Base-by-base conservation (phyloP, 176 grass and related monocot genomes). In the Ananas comosus region DNA sequence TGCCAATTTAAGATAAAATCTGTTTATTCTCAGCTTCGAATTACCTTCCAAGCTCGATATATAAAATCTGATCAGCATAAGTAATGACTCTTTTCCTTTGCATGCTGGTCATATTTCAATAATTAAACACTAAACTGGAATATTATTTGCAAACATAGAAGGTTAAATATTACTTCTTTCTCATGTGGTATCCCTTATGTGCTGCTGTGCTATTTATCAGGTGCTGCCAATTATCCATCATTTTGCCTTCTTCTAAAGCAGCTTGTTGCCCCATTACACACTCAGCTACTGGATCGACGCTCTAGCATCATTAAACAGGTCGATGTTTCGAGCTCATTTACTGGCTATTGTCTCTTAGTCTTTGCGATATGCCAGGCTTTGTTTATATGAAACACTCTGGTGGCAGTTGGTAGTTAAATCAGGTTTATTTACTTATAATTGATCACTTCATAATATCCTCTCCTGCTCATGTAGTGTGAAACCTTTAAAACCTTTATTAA, bases 301-400 rank as follows among this genome's bases (percentile, higher is more conserved):
- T 92, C 88, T 6, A 89, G 81, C 56, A 79, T 96, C 69, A 83
- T 96, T 33, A 96, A 96, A 79, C 88, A 96, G 92, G 92, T 88
- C 68, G 29, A 12, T 72, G 61, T 66, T 16, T 42, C 33, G 4
- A 42, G 33, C 33, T 42, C 5, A 42, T 42, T 42, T 42, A 42
- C 33, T 42, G 33, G 33, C 33, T 42, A 42, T 42, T 42, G 33
- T 42, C 33, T 42, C 33, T 42, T 42, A 42, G 33, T 42, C 33
- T 42, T 5, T 5, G 33, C 0, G 33, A 42, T 42, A n/a, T 48
- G 11, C 14, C 29, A 27, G 2, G 4, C 8, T 13, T 12, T 2
- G 9, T 5, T 54, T 33, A 70, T 17, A 52, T 3, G 17, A 70
- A 23, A 10, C 29, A 42, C 33, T 42, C 4, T 6, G 5, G 33